Evolutionary conservation across 2,329 filamentous ascomycete species (phyloP).

Genomic region (Ceratocystis papillata): DNA sequence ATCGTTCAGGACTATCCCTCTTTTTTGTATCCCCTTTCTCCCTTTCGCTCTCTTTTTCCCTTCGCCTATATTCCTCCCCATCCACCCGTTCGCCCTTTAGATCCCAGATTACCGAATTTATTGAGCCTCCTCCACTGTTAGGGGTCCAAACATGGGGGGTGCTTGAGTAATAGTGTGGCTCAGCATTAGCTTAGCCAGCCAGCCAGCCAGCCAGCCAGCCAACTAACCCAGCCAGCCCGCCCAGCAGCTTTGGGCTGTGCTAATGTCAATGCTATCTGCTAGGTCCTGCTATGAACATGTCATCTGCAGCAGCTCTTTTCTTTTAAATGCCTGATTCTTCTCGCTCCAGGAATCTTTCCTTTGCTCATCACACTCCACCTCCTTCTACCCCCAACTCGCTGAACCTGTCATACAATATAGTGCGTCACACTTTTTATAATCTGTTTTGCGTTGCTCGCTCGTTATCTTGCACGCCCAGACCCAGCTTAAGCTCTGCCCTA

Average conservation of each 20-base stretch:
- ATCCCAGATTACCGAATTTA: too few species aligned
- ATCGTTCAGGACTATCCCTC: too few species aligned
- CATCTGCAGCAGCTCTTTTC: not conserved
- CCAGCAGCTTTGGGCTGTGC: not conserved
- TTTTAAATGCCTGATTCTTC: not conserved
- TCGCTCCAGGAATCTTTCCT: not conserved
- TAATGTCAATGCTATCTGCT: not conserved
- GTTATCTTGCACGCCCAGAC: too few species aligned
- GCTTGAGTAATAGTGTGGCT: not conserved
- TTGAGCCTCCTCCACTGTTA: constrained; percentile 1
- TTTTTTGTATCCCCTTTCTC: too few species aligned
- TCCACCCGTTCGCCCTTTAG: not conserved
- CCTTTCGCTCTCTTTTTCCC: too few species aligned
- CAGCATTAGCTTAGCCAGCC: constrained; percentile 1
- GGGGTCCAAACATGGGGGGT: not conserved
- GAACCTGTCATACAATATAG: not conserved
- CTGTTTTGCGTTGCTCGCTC: not conserved
- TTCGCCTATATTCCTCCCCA: not conserved
- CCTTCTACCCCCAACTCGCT: not conserved
- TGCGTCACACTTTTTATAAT: not conserved
- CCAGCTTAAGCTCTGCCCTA: not conserved
- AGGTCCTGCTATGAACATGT: too few species aligned
- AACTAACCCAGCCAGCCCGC: not conserved
- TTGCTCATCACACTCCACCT: not conserved
- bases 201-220: not conserved